A percentile compares a stretch with the other conserved stretches of the same genome.
Evolutionary conservation across 257 asterid genomes (phyloP).

Genomic region (Solanum appendiculatum): DNA sequence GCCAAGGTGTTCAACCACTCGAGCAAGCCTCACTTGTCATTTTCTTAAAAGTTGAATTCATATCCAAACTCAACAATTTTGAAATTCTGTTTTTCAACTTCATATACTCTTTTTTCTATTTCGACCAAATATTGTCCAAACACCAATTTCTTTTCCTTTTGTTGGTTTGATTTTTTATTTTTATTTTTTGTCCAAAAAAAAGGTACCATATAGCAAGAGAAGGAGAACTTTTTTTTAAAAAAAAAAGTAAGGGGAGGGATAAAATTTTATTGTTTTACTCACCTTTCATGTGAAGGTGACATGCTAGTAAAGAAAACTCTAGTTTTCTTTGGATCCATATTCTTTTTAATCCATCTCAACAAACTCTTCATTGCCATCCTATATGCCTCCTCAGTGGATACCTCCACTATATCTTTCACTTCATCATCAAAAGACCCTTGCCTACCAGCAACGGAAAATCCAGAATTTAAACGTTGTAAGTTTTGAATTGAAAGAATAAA

Average conservation of each 20-base stretch:
- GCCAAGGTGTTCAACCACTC: neutral
- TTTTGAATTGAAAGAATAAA: neutral
- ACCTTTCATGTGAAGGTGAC: slow-evolving; percentile 69
- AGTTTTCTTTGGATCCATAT: slow-evolving; percentile 15
- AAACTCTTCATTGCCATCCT: slow-evolving; percentile 48
- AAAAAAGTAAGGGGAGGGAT: neutral
- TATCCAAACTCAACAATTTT: neutral
- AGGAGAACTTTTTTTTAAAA: neutral
- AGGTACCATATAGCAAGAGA: neutral
- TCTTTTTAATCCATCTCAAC: slow-evolving; percentile 50
- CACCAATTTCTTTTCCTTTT: neutral
- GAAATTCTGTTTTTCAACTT: neutral
- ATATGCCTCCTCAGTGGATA: slow-evolving; percentile 48
- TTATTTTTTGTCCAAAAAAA: neutral
- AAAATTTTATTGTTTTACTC: neutral
- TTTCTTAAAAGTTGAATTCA: neutral
- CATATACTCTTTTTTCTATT: neutral
- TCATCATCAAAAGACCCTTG: slow-evolving; percentile 28
- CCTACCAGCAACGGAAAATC: slow-evolving; percentile 1
- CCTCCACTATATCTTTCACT: slow-evolving; percentile 1
- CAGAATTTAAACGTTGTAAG: neutral
- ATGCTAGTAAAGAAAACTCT: slow-evolving; percentile 46
- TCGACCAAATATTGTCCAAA: neutral
- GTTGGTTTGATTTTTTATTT: neutral
- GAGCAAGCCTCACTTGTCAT: neutral